These are phyloP conservation scores for Eremothecium sinecaudum DNA, from an alignment of 1,139 yeast species.

Conservation along the genomic window DNA sequence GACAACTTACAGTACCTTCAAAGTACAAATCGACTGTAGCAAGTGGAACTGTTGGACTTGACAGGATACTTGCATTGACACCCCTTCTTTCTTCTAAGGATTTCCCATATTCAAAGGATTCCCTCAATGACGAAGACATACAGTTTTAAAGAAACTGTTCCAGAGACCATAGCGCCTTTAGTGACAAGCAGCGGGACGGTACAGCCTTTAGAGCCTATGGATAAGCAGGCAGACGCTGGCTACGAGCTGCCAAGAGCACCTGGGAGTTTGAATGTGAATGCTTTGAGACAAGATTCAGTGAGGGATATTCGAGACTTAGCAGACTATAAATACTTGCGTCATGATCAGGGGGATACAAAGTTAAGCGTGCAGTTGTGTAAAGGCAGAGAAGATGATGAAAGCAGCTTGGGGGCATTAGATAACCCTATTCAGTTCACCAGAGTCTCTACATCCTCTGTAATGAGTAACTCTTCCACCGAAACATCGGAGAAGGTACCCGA, in stretches of 20 bases:
- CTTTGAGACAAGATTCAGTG: slow-evolving; percentile 27
- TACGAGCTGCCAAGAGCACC: slow-evolving; percentile 47
- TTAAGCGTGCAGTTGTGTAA: not conserved
- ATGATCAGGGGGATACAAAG: not conserved
- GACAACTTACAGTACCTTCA: too few species aligned
- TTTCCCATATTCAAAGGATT: too few species aligned
- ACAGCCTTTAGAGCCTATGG: not conserved
- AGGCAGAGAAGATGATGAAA: slow-evolving; percentile 6
- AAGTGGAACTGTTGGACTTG: too few species aligned
- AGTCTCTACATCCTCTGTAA: slow-evolving; percentile 31
- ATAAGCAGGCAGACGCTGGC: slow-evolving; percentile 2
- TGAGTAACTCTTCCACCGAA: slow-evolving; percentile 21
- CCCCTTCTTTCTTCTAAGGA: too few species aligned
- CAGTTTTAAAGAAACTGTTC: not conserved
- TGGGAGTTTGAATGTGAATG: slow-evolving; percentile 51
- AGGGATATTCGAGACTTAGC: slow-evolving; percentile 8
- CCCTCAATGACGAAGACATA: not conserved
- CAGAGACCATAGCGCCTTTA: not conserved
- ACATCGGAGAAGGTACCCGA: slow-evolving; percentile 1
- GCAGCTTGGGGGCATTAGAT: slow-evolving; percentile 24
- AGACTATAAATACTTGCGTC: slow-evolving; percentile 13
- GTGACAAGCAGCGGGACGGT: not conserved
- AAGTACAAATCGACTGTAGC: too few species aligned
- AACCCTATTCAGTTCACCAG: slow-evolving; percentile 35
- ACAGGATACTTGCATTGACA: too few species aligned